Evolutionary conservation across 805 yeast genomes (phyloP), one percentile per base, ranked within the genome.

Genomic region (Nakazawaea anatomiae): DNA sequence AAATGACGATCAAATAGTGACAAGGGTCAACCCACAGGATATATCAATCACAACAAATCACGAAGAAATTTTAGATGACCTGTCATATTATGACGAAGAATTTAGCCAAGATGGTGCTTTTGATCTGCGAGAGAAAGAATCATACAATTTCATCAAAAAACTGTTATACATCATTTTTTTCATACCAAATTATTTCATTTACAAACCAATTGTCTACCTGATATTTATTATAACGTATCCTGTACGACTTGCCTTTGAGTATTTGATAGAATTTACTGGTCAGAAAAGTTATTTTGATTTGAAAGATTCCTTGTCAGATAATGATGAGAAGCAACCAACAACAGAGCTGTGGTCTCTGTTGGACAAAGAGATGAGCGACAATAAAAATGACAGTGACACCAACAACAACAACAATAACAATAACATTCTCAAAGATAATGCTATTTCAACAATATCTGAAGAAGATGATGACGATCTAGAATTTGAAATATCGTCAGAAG

Each of bases 141-240:
- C 49, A 18, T 42, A 44, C 35, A 50, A 60, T 27, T 34, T 59
- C 9, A 30, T 60, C 9, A 47, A 53, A 25, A 30, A 56, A 27
- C 8, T 66, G 6, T 56, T 69, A 59, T 57, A 59, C 9, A 56
- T 70, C 5, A 32, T 77, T 41, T 57, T 76, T 34, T 80, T 76
- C 54, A 46, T 80, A 1, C 84, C 86, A 7, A 74, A 77, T 54
- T 57, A 73, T 40, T 47, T 83, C 6, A 55, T 84, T 4, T 54
- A 77, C n/a, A 74, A 73, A 51, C 90, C 91, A 2, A 51, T 80
- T 12, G 53, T 67, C 4, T 69, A 75, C 45, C 42, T 75, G 1
- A 74, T 87, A 77, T 71, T 68, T 47, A 54, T 83, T n/a, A 51
- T 79, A 5, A 73, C 83, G 1, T 79, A 75, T 58, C 91, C 91